Conservation (phyloP, 768 basidiomycete genomes). For the Russula vinacea region DNA sequence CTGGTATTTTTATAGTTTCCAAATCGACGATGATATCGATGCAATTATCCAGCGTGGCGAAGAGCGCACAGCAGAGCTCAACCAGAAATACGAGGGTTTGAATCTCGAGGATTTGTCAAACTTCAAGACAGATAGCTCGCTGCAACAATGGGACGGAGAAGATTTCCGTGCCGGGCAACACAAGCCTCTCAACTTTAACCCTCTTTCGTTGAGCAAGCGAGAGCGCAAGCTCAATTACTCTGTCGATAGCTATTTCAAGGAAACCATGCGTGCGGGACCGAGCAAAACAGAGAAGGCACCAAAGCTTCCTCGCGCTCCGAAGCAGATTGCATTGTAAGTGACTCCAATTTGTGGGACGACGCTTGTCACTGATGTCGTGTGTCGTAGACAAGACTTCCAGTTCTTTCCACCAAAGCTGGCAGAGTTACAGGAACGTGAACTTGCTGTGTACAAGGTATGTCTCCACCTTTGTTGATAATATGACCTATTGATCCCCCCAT, state of each 20-base stretch:
- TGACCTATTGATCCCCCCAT: constrained; percentile 6
- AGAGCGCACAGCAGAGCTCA: constrained; percentile 83
- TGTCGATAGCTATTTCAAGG: constrained; percentile 93
- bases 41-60: constrained; percentile 90
- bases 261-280: constrained; percentile 76
- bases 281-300: constrained; percentile 79
- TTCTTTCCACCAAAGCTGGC: constrained; percentile 85
- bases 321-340: constrained; percentile 76
- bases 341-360: neutral
- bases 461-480: neutral
- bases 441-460: constrained; percentile 71
- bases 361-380: neutral
- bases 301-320: constrained; percentile 81
- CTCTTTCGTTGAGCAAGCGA: constrained; percentile 86
- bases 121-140: constrained; percentile 90
- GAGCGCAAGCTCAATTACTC: constrained; percentile 94
- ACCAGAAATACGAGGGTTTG: constrained; percentile 87
- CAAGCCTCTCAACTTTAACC: constrained; percentile 68
- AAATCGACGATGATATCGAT: constrained; percentile 90
- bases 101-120: constrained; percentile 94
- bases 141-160: constrained; percentile 95
- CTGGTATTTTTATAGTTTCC: constrained; percentile 45
- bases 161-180: constrained; percentile 78
- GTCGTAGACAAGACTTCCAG: constrained; percentile 85
- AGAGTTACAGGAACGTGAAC: constrained; percentile 82